Evolutionary conservation across 1,284 basidiomycete species (phyloP).

Genomic region (Boletus mariae): DNA sequence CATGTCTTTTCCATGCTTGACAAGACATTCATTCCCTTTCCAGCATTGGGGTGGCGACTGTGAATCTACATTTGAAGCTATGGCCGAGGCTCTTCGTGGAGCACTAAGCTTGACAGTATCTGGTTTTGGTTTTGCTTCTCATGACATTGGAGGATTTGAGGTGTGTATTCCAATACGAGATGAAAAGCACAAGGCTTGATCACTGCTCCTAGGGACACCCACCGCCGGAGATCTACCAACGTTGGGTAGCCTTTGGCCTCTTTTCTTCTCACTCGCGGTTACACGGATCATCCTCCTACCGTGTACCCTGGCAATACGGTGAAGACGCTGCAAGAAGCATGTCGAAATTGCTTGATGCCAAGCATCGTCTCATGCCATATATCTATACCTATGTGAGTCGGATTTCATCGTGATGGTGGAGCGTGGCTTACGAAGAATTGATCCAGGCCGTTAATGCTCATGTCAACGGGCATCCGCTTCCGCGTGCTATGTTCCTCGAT

Average conservation of each 20-base stretch:
- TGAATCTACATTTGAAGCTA: slow-evolving; percentile 74
- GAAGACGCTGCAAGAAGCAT: slow-evolving; percentile 66
- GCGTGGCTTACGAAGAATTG: background rate
- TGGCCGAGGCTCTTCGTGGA: slow-evolving; percentile 71
- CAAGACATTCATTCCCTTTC: slow-evolving; percentile 20
- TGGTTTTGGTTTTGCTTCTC: slow-evolving; percentile 69
- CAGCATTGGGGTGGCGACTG: slow-evolving; percentile 78
- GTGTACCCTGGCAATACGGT: slow-evolving; percentile 75
- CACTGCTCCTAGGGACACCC: slow-evolving; percentile 49
- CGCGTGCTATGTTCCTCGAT: slow-evolving; percentile 73
- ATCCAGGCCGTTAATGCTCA: slow-evolving; percentile 58
- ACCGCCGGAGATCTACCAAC: slow-evolving; percentile 65
- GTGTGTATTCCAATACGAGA: slow-evolving; percentile 19
- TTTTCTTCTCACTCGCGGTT: slow-evolving; percentile 70
- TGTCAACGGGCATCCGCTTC: slow-evolving; percentile 47
- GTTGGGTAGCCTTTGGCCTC: slow-evolving; percentile 73
- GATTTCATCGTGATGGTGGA: background rate
- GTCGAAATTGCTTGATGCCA: slow-evolving; percentile 63
- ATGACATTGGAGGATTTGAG: slow-evolving; percentile 77
- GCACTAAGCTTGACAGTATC: slow-evolving; percentile 63
- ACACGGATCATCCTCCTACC: slow-evolving; percentile 69
- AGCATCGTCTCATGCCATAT: slow-evolving; percentile 74
- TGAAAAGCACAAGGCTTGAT: background rate
- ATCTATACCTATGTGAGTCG: slow-evolving; percentile 57
- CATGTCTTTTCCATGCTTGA: background rate